Evolutionary conservation across 805 yeast species (phyloP), one percentile per base, ranked within the genome.

Genomic region (Nakazawaea wickerhamii): DNA sequence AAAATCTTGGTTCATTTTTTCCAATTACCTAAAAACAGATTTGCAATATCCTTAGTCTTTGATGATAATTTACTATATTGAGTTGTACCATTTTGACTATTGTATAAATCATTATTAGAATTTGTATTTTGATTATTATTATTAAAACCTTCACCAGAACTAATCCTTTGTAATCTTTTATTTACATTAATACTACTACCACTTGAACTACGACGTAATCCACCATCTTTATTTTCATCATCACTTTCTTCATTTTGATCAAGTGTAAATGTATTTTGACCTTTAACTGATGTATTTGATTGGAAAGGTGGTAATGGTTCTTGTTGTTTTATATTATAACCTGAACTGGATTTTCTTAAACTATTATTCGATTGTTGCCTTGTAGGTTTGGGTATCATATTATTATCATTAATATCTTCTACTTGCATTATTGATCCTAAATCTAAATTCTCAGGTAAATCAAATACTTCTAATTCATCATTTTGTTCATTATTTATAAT

Each of bases 371-470:
- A 32, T 11, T 8, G 17, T n/a, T 9, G 11, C 4, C n/a, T 15
- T 14, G 27, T n/a, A 14, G 32, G n/a, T 28, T 13, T 14, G 30
- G n/a, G 14, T 36, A n/a, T 18, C 25, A 30, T 13, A 5, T 21
- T 35, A 5, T 14, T 30, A 19, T 22, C 33, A 11, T 22, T 26
- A 21, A 44, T 50, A 38, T 55, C 59, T 40, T 59, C 59, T 26
- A 61, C 46, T 45, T 60, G 65, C 39, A 59, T 30, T 6, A 36
- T 32, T 6, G 44, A 44, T 13, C 47, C 41, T 18, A 40, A 14
- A 63, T 38, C 60, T 57, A 2, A 76, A 64, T 53, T 67, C 67
- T 53, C 71, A 52, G 54, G 76, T 49, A 64, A 58, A 54, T 65
- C 69, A 44, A 47, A 58, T 32, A 61, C 60, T 39, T 59, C 51